These are phyloP conservation scores for Boletus hoseneyae DNA, from an alignment of 1,284 basidiomycete genomes.

Conservation along the genomic window DNA sequence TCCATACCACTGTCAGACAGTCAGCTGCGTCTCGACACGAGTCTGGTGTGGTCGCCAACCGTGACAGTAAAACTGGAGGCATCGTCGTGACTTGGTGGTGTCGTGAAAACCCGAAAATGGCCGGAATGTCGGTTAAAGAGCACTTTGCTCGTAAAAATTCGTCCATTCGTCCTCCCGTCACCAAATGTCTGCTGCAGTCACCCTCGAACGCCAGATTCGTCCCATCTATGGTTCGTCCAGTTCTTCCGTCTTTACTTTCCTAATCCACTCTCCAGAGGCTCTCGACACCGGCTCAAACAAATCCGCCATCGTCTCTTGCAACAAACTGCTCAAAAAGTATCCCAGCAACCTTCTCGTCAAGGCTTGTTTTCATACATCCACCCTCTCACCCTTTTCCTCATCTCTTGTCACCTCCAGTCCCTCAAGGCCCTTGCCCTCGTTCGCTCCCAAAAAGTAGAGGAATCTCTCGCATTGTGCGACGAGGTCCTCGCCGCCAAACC, in stretches of 20 bases:
- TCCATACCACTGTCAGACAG: slow-evolving; percentile 51
- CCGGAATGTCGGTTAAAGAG: slow-evolving; percentile 28
- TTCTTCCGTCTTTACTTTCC: too few species aligned
- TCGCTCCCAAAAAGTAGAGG: slow-evolving; percentile 77
- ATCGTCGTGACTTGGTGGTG: slow-evolving; percentile 23
- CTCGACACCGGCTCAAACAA: slow-evolving; percentile 83
- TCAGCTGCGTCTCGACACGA: slow-evolving; percentile 4
- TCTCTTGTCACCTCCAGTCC: slow-evolving; percentile 39
- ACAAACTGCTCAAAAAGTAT: slow-evolving; percentile 80
- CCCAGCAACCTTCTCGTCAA: slow-evolving; percentile 71
- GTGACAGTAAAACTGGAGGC: slow-evolving; percentile 42
- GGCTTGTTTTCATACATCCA: slow-evolving; percentile 38
- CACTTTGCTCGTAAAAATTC: slow-evolving; percentile 26
- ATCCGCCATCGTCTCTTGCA: slow-evolving; percentile 77
- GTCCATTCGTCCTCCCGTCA: slow-evolving; percentile 6
- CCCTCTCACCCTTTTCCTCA: not conserved
- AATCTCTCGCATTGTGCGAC: slow-evolving; percentile 73
- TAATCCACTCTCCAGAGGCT: slow-evolving; percentile 52
- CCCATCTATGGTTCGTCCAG: slow-evolving; percentile 66
- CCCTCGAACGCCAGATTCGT: slow-evolving; percentile 74
- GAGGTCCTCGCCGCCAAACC: slow-evolving; percentile 70
- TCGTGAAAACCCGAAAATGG: slow-evolving; percentile 23
- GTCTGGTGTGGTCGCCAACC: slow-evolving; percentile 36
- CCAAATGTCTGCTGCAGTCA: slow-evolving; percentile 41
- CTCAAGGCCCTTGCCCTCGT: slow-evolving; percentile 82